Evolutionary conservation across 805 yeast genomes (phyloP), one percentile per base, ranked within the genome.

Genomic region (Cyberlindnera maclurae): DNA sequence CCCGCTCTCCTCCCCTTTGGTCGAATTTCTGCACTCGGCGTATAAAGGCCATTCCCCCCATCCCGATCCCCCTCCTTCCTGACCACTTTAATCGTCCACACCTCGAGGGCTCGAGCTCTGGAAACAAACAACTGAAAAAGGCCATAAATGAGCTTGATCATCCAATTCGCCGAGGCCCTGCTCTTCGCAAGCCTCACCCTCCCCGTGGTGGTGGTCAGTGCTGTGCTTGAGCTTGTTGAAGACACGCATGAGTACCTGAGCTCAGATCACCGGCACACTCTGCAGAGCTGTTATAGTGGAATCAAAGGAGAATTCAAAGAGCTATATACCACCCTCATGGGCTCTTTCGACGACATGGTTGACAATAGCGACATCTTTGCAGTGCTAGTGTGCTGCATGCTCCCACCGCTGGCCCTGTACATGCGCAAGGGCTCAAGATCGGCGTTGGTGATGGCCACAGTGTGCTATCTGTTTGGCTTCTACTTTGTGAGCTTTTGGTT

Each of bases 191-290:
- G 26, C 22, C 20, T 33, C 20, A 24, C 22, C 30, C 17, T 26
- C 8, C 36, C 36, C 12, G 36, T 33, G 11, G 29, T 12, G 13
- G 15, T 26, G 8, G 22, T 26, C 12, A 13, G 29, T 11, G 36
- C 36, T 5, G 30, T 33, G 18, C 15, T 33, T 16, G 36, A 33
- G 15, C 30, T 33, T 18, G n/a, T 33, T 9, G 36, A 33, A 26
- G 37, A 34, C 12, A 17, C 16, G 17, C 30, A 18, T n/a, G 37
- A 34, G 37, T 33, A 13, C 13, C 18, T 29, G 11, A 24, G n/a
- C 18, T 15, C 34, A 13, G 27, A 15, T n/a, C 34, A 31, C 31
- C 16, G 5, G 5, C 12, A 5, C 31, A 13, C 31, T 13, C 17
- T 15, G 5, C 31, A 29, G 13, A 15, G 17, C 15, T 12, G 16